These are phyloP conservation scores for Austroboletus festivus DNA, from an alignment of 768 basidiomycete genomes.

Conservation along the genomic window DNA sequence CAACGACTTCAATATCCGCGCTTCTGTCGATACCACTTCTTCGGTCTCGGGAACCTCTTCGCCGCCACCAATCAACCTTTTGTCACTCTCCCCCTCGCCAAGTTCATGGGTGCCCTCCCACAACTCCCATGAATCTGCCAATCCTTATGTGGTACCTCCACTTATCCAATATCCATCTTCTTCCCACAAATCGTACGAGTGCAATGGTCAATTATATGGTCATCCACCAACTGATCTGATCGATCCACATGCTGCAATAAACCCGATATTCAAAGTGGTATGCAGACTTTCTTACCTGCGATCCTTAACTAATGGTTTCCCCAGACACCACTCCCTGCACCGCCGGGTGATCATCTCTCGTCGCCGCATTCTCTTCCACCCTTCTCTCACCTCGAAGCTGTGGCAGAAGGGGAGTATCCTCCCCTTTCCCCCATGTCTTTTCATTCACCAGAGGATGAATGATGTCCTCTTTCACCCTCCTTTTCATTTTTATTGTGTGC, in stretches of 20 bases:
- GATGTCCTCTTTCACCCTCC: slow-evolving; percentile 16
- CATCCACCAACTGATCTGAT: slow-evolving; percentile 61
- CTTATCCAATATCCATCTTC: slow-evolving; percentile 39
- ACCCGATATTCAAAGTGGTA: slow-evolving; percentile 91
- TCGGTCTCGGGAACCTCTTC: slow-evolving; percentile 63
- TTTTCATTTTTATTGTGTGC: slow-evolving; percentile 21
- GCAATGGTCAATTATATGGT: slow-evolving; percentile 47
- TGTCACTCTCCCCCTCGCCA: slow-evolving; percentile 66
- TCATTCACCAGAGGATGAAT: slow-evolving; percentile 47
- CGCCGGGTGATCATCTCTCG: slow-evolving; percentile 37
- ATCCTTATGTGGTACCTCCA: slow-evolving; percentile 36
- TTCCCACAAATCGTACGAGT: slow-evolving; percentile 45
- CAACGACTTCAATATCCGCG: slow-evolving; percentile 70
- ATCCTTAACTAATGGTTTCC: slow-evolving; percentile 7
- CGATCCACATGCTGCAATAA: slow-evolving; percentile 67
- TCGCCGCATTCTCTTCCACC: slow-evolving; percentile 61
- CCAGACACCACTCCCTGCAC: slow-evolving; percentile 53
- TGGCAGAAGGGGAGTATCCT: slow-evolving; percentile 73
- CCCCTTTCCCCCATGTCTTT: slow-evolving; percentile 79
- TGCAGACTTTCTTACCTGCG: slow-evolving; percentile 32
- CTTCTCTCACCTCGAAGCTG: slow-evolving; percentile 78
- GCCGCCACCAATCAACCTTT: slow-evolving; percentile 71
- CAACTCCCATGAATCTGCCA: slow-evolving; percentile 38
- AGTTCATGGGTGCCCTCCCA: slow-evolving; percentile 54
- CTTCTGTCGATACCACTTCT: slow-evolving; percentile 59